Evolutionary conservation across 805 yeast species (phyloP).

Genomic region (Candida namnaoensis): DNA sequence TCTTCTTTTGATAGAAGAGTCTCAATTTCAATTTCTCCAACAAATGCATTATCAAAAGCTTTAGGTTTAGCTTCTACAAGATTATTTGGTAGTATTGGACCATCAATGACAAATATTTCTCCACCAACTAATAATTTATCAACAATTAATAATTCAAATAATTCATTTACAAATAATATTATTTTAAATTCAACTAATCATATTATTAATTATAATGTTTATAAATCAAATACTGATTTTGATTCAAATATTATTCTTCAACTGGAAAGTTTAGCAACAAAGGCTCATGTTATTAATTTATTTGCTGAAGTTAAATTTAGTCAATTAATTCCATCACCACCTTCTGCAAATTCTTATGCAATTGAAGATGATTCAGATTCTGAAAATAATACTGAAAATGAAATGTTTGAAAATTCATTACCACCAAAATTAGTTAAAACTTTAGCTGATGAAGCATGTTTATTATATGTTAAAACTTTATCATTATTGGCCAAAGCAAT

Average conservation of each 20-base stretch:
- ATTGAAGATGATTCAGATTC: constrained; percentile 26
- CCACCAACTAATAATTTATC: constrained; percentile 9
- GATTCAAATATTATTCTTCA: constrained; percentile 31
- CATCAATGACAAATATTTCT: constrained; percentile 16
- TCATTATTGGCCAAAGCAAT: constrained; percentile 80
- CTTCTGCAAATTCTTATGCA: constrained; percentile 23
- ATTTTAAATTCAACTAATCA: constrained; percentile 10
- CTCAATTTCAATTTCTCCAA: constrained; percentile 64
- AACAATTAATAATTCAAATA: constrained; percentile 11
- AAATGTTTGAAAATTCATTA: constrained; percentile 16
- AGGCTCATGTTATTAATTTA: constrained; percentile 80
- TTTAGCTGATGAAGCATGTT: constrained; percentile 83
- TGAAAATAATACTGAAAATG: constrained; percentile 5
- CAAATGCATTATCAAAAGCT: constrained; percentile 85
- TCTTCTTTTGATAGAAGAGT: constrained; percentile 59
- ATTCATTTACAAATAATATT: constrained; percentile 11
- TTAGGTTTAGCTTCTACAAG: constrained; percentile 82
- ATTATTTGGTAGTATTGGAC: constrained; percentile 50
- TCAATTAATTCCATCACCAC: constrained; percentile 72
- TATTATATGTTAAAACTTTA: constrained; percentile 75
- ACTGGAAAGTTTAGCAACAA: constrained; percentile 75
- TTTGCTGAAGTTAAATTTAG: constrained; percentile 88
- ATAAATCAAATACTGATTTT: constrained; percentile 6
- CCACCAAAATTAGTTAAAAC: constrained; percentile 48
- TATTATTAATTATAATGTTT: constrained; percentile 5